Percentiles rank a stretch among this genome's conserved stretches.
These are phyloP conservation scores for Lepidium aucheri DNA, from an alignment of 345 rosid genomes.

Conservation along the genomic window DNA sequence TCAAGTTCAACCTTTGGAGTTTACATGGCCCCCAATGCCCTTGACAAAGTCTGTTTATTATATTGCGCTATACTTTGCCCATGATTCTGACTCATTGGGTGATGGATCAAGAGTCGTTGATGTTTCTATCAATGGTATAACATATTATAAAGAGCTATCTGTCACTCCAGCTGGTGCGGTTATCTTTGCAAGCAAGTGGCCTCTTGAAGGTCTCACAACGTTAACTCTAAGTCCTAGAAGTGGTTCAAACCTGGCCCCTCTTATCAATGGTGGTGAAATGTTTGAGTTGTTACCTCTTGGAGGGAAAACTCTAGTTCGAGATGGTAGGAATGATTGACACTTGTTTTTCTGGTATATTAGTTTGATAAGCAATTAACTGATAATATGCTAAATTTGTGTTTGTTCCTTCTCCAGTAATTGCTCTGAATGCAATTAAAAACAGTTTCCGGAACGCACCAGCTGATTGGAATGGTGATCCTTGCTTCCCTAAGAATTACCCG, in stretches of 20 bases:
- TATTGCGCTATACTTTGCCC: slow-evolving; percentile 79
- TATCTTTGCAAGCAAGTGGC: slow-evolving; percentile 63
- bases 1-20: slow-evolving; percentile 36
- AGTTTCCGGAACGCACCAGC: slow-evolving; percentile 45
- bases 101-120: slow-evolving; percentile 42
- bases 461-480: slow-evolving; percentile 95
- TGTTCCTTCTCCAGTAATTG: slow-evolving; percentile 37
- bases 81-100: slow-evolving; percentile 31
- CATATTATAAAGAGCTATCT: slow-evolving; percentile 50
- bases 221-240: slow-evolving; percentile 46
- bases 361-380: not conserved
- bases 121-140: slow-evolving; percentile 49
- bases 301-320: slow-evolving; percentile 68
- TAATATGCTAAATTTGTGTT: not conserved
- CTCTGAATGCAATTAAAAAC: slow-evolving; percentile 41
- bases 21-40: slow-evolving; percentile 59
- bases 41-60: slow-evolving; percentile 41
- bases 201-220: slow-evolving; percentile 53
- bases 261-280: slow-evolving; percentile 77
- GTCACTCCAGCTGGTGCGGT: slow-evolving; percentile 50
- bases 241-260: slow-evolving; percentile 49
- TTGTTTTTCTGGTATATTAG: not conserved
- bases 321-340: slow-evolving; percentile 41
- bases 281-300: slow-evolving; percentile 46
- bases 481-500: slow-evolving; percentile 52